Base-by-base conservation (phyloP, 176 grass and related monocot species). In the Eragrostis nindensis region DNA sequence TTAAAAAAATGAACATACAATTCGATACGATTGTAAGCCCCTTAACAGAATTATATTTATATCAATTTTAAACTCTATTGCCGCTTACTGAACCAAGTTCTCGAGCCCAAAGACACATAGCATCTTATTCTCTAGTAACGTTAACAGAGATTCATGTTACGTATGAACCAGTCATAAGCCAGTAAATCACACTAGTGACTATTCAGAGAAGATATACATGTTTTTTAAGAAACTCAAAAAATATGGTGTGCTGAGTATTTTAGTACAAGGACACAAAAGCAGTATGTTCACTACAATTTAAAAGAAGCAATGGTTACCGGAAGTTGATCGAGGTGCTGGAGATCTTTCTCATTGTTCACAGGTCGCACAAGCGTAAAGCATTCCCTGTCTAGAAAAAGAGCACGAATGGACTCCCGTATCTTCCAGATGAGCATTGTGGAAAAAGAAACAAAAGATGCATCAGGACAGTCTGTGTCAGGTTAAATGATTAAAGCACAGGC, bases 381-480 rank as follows among this genome's bases (percentile, higher is more conserved):
- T 79, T 99, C 96, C 67, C 96, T 89, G 82, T 99, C 96, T 42
- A 92, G 96, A 75, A 99, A 99, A 77, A 99, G 85, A 70, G 92
- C 82, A 44, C 96, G 90, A 70, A 99, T 95, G 12, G 96, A 99
- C 70, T 99, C 92, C 59, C 96, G 92, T 80, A 99, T 99, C 87
- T 90, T 81, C 22, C 78, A 85, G 64, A 89, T 29, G 46, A 75
- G 57, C 55, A 67, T n/a, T 11, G 18, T 41, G 62, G 75, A 56
- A 90, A 17, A 75, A n/a, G 48, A 76, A 53, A 61, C 41, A 59
- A 80, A 24, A 70, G 7, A 50, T 61, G 19, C 62, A 74, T 62
- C 48, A 74, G 24, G 29, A 25, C 50, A 62, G 43, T 25, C 32
- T n/a, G n/a, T 76, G 65, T 29, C 30, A 76, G 30, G 53, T 75